phyloP scores from a whole-genome alignment of 2,329 filamentous ascomycete species.

The Acrodontium crateriforme region DNA sequence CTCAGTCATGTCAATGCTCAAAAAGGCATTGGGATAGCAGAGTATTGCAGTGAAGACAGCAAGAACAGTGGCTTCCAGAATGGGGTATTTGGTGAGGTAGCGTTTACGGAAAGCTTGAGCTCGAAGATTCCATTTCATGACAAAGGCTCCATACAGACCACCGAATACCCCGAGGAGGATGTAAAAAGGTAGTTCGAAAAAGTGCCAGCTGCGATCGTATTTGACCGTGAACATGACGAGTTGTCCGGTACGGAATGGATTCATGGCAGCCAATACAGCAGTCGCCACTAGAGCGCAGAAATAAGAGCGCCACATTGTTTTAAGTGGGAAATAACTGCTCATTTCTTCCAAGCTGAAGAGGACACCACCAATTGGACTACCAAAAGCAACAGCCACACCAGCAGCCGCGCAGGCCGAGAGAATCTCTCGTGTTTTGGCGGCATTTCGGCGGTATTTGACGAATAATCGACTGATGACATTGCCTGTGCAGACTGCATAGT shows the following conservation, averaged over 20 bases:
- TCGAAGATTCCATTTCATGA: slow-evolving; percentile 94
- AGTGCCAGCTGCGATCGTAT: slow-evolving; percentile 95
- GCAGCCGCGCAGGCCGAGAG: slow-evolving; percentile 88
- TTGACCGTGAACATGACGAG: slow-evolving; percentile 98
- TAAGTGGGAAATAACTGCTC: slow-evolving; percentile 89
- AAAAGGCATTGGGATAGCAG: slow-evolving; percentile 93
- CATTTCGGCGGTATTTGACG: slow-evolving; percentile 79
- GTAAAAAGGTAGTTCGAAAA: slow-evolving; percentile 91
- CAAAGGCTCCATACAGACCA: slow-evolving; percentile 86
- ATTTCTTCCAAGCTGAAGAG: slow-evolving; percentile 97
- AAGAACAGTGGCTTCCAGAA: slow-evolving; percentile 73
- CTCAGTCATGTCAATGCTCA: slow-evolving; percentile 97
- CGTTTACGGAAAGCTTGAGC: slow-evolving; percentile 89
- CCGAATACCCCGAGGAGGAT: slow-evolving; percentile 84
- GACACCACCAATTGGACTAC: slow-evolving; percentile 91
- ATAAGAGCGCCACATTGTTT: slow-evolving; percentile 96
- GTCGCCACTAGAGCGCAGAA: slow-evolving; percentile 95
- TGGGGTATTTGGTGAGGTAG: slow-evolving; percentile 69
- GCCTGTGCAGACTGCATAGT: slow-evolving; percentile 94
- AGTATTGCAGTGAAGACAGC: slow-evolving; percentile 74
- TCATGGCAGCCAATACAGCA: slow-evolving; percentile 85
- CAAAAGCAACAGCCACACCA: slow-evolving; percentile 91
- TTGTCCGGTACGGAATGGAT: slow-evolving; percentile 91
- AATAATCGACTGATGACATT: slow-evolving; percentile 93
- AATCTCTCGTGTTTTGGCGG: slow-evolving; percentile 88